Percentiles rank a stretch among this genome's conserved stretches.
Conservation (phyloP, 2,329 filamentous ascomycete species). For the Fusarium sp. region DNA sequence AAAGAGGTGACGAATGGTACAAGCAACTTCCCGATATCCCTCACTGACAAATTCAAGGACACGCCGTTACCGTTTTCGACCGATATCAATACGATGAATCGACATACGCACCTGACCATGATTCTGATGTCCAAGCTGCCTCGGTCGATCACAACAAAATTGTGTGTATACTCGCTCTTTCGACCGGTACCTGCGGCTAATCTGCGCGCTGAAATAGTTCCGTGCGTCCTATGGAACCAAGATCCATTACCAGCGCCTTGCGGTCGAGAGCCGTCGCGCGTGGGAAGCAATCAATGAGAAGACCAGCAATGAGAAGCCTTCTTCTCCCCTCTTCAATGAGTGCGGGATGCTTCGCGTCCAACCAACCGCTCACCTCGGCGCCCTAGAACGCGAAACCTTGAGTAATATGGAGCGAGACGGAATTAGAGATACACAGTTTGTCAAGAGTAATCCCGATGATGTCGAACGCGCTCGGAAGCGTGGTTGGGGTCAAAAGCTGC, state of each 20-base stretch:
- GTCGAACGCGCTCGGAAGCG: neutral
- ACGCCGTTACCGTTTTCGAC: neutral
- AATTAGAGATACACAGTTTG: neutral
- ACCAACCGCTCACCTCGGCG: neutral
- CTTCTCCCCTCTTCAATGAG: neutral
- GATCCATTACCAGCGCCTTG: neutral
- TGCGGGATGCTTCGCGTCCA: neutral
- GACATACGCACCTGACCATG: neutral
- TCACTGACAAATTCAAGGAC: neutral
- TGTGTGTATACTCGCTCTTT: neutral
- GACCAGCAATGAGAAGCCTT: neutral
- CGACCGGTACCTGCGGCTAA: neutral
- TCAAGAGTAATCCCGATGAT: neutral
- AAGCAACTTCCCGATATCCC: neutral
- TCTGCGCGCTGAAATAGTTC: neutral
- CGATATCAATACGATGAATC: neutral
- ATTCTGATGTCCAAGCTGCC: neutral
- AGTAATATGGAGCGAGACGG: neutral
- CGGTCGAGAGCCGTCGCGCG: neutral
- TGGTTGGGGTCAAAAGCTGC: neutral
- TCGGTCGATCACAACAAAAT: slow-evolving; percentile 2
- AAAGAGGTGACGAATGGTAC: neutral
- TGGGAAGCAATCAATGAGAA: neutral
- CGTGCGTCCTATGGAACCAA: neutral
- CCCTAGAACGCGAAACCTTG: neutral